Evolutionary conservation across 1,139 yeast species (phyloP).

Genomic region (Suhomyces bribrorum): DNA sequence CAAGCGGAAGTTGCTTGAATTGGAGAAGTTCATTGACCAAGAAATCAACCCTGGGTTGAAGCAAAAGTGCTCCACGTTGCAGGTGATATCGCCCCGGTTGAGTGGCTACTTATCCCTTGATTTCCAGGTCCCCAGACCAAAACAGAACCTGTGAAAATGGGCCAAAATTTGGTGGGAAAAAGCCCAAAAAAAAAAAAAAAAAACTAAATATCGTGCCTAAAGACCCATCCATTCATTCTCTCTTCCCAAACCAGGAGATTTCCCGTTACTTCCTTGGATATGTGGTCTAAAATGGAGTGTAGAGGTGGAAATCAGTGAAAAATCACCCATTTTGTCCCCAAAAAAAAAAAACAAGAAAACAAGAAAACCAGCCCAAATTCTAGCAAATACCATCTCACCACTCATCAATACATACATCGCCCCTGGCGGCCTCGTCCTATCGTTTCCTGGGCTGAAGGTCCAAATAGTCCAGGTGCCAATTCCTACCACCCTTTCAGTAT

Average conservation of each 20-base stretch:
- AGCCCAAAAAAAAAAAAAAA: too few relatives aligned
- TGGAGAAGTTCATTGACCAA: constrained; percentile 48
- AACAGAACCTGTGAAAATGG: not conserved
- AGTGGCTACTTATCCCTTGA: constrained; percentile 68
- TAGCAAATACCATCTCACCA: not conserved
- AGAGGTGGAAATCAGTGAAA: too few relatives aligned
- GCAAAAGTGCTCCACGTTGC: constrained; percentile 27
- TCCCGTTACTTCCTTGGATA: too few relatives aligned
- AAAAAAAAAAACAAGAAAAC: too few relatives aligned
- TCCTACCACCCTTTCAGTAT: not conserved
- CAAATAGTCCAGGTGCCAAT: not conserved
- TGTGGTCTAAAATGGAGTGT: too few relatives aligned
- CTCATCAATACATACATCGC: not conserved
- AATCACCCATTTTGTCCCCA: too few relatives aligned
- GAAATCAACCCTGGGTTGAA: constrained; percentile 38
- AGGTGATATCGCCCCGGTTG: constrained; percentile 53
- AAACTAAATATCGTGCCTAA: too few relatives aligned
- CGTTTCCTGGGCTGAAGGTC: not conserved
- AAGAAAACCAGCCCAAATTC: too few relatives aligned
- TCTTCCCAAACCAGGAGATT: too few relatives aligned
- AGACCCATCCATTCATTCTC: too few relatives aligned
- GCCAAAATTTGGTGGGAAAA: too few relatives aligned
- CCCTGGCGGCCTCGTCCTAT: not conserved
- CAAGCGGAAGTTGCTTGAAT: constrained; percentile 29
- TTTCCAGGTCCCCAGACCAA: constrained; percentile 50